Evolutionary conservation across 441 rosid genomes (phyloP).

Genomic region (Erodium chrysanthum): DNA sequence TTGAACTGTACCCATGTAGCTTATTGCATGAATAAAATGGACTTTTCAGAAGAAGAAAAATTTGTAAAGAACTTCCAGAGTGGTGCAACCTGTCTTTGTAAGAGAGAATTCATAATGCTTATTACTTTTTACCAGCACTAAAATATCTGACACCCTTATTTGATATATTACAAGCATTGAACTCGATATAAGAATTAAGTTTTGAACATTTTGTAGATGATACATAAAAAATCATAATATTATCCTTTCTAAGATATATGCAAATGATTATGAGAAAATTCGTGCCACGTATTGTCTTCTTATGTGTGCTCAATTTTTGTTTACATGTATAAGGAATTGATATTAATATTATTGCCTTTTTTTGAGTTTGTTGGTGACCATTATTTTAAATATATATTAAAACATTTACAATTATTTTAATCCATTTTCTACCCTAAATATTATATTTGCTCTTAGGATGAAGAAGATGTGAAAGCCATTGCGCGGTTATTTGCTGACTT

Average conservation of each 20-base stretch:
- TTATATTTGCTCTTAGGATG: constrained; percentile 54
- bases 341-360: no score
- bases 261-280: background rate
- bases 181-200: no score
- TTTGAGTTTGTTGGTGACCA: background rate
- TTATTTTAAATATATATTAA: background rate
- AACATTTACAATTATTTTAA: background rate
- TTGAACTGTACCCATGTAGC: background rate
- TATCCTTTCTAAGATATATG: background rate
- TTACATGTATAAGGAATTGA: no score
- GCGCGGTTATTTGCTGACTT: constrained; percentile 94
- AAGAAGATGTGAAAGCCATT: constrained; percentile 96
- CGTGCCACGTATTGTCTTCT: no score
- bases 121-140: background rate
- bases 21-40: background rate
- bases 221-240: no score
- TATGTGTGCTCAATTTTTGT: no score
- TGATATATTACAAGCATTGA: background rate
- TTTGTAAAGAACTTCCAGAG: background rate
- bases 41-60: background rate
- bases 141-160: no score
- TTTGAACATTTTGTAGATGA: background rate
- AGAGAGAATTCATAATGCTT: background rate
- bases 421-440: background rate
- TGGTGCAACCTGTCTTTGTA: background rate